These are phyloP conservation scores for Tagetes patula DNA, from an alignment of 129 eudicot genomes.

Conservation along the genomic window DNA sequence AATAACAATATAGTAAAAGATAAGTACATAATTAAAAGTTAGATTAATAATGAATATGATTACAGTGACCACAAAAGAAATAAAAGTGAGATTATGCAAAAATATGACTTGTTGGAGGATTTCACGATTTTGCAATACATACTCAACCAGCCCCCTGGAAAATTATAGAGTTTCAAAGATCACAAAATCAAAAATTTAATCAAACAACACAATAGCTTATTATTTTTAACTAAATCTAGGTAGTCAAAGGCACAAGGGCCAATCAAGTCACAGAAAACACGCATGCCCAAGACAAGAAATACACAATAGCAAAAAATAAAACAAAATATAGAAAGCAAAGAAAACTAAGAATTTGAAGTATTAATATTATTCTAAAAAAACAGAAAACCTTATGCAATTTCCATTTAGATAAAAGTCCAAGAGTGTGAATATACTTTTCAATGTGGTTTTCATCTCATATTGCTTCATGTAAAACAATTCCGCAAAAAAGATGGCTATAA, in stretches of 20 bases:
- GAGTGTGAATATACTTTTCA: background rate
- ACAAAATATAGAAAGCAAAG: background rate
- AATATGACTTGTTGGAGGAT: background rate
- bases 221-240: too few species aligned
- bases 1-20: background rate
- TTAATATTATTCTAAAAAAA: background rate
- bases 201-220: background rate
- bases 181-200: background rate
- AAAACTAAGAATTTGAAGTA: background rate
- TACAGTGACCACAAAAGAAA: background rate
- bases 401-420: background rate
- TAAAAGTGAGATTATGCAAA: background rate
- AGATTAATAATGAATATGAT: background rate
- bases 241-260: too few species aligned
- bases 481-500: background rate
- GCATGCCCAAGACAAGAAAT: background rate
- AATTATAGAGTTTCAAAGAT: background rate
- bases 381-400: background rate
- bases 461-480: background rate
- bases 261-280: background rate
- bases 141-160: background rate
- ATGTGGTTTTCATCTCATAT: background rate
- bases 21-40: background rate
- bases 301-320: background rate
- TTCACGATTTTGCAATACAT: background rate